phyloP scores from a whole-genome alignment of 192 early-diverging fungal species.

The Paraglomus brasilianum region DNA sequence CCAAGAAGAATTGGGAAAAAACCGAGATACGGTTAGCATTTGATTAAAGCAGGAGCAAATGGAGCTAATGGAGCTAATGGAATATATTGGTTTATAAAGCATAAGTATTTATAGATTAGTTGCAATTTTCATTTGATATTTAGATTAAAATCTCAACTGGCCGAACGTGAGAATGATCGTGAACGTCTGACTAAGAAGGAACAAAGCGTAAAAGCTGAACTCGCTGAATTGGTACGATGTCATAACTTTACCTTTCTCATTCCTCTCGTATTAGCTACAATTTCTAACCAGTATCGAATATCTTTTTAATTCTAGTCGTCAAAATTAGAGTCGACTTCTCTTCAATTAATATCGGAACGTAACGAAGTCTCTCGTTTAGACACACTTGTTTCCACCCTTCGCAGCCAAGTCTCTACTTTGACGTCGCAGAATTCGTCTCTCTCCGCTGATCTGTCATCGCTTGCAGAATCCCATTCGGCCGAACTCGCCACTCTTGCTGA shows the following conservation, averaged over 20 bases:
- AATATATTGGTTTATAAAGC: background rate
- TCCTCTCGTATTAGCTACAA: too few relatives aligned
- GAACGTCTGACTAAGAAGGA: background rate
- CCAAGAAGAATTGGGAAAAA: conserved; percentile 40
- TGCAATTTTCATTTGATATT: background rate
- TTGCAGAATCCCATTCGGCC: background rate
- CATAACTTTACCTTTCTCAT: too few relatives aligned
- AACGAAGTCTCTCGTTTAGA: conserved; percentile 1
- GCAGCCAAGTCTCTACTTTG: conserved; percentile 1
- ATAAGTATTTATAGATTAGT: background rate
- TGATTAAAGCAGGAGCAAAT: background rate
- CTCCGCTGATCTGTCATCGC: background rate
- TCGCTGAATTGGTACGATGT: conserved; percentile 3
- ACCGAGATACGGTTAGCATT: conserved; percentile 37
- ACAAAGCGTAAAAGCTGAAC: background rate
- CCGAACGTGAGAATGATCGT: conserved; percentile 3
- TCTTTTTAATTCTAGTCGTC: background rate
- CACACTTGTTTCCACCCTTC: background rate
- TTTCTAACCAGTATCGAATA: too few relatives aligned
- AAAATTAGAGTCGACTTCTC: background rate
- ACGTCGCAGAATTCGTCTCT: background rate
- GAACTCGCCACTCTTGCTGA: background rate
- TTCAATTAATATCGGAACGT: background rate
- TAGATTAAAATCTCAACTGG: background rate
- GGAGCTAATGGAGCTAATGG: background rate